Evolutionary conservation across 495 filamentous ascomycete species (phyloP), one percentile per base, ranked within the genome.

Genomic region (Daldinia caldariorum): DNA sequence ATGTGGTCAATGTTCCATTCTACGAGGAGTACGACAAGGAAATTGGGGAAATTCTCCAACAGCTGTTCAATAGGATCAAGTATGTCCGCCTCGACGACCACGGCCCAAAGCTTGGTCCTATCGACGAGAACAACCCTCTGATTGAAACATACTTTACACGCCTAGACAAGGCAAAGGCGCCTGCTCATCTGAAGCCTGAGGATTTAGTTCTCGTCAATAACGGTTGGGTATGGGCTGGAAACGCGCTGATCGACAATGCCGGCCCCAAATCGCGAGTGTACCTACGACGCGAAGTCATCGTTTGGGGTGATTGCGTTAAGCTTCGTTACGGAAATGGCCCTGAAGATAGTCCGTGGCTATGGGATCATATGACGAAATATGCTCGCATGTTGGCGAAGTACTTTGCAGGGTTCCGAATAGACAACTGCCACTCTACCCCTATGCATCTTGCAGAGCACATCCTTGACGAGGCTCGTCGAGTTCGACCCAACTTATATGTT

Each of bases 261-360:
- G 96, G 96, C 0, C 90, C 92, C 0, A 79, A 91, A 43, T 97
- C 94, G 2, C 90, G 89, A 43, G 92, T 94, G 38, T 99, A 99
- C 73, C 85, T 98, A 6, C 89, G 93, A 22, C 88, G 96, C 45
- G 93, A 99, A 78, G 93, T 99, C 55, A 98, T 99, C 69, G 91
- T 97, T 39, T 99, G 96, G 96, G 92, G 93, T 16, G 96, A 99
- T 75, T 99, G 96, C 80, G 95, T 97, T 7, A 99, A 98, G 83
- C 87, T 99, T 18, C 89, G 96, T 8, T 99, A 97, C 75, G 96
- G 96, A 10, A 83, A 81, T 13, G 85, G 87, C 0, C 91, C 90
- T 4, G 80, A 95, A 60, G 95, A 97, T 73, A 97, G 88, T 67
- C 95, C 96, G 0, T 99, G 89, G 79, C 83, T 99, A 20, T 99